Evolutionary conservation across 805 yeast genomes (phyloP).

Genomic region (Peterozyma xylosa): DNA sequence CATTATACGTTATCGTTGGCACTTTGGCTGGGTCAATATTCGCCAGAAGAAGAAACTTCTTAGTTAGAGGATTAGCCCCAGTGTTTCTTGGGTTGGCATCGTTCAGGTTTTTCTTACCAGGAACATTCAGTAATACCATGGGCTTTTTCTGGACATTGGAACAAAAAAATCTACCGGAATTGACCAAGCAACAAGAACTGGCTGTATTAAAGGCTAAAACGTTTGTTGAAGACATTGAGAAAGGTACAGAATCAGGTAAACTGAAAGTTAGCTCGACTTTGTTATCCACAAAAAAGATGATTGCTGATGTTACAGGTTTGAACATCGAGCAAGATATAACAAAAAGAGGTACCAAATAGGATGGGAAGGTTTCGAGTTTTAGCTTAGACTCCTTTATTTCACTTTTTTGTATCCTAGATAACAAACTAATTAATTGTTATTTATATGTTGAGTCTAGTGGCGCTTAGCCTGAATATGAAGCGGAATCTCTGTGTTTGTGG

Average conservation of each 20-base stretch:
- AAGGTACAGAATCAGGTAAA: constrained; percentile 29
- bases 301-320: constrained; percentile 60
- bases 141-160: constrained; percentile 55
- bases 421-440: too few species aligned
- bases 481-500: too few species aligned
- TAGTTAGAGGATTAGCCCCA: constrained; percentile 52
- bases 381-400: too few species aligned
- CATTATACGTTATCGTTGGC: constrained; percentile 61
- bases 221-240: constrained; percentile 35
- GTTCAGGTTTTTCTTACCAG: constrained; percentile 65
- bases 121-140: constrained; percentile 57
- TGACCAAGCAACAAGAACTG: constrained; percentile 55
- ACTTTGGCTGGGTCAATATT: constrained; percentile 65
- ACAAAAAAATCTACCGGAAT: constrained; percentile 47
- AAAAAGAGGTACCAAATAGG: constrained; percentile 27
- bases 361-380: too few species aligned
- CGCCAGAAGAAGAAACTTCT: constrained; percentile 57
- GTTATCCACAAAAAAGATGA: constrained; percentile 29
- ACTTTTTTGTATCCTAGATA: too few species aligned
- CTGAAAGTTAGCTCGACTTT: constrained; percentile 18
- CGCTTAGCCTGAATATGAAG: too few species aligned
- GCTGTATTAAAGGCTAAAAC: constrained; percentile 37
- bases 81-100: constrained; percentile 52
- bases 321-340: constrained; percentile 58
- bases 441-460: too few species aligned